Evolutionary conservation across 2,329 filamentous ascomycete genomes (phyloP), one percentile per base, ranked within the genome.

Genomic region (Acarospora socialis): DNA sequence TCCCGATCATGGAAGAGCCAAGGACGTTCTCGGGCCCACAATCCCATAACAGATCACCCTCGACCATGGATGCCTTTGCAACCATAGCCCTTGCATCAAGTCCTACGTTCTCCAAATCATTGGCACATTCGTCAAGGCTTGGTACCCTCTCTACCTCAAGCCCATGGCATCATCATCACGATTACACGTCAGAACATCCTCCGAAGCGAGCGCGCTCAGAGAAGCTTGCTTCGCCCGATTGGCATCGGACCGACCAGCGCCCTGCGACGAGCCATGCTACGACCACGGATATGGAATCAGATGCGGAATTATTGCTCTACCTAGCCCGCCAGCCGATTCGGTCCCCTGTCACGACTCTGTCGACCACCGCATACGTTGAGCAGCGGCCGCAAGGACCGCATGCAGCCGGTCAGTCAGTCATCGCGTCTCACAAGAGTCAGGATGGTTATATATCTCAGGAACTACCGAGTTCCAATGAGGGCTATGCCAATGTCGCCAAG

Each of bases 141-240:
- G 25, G 40, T 53, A 50, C 25, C 49, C 44, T 24, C 30, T 49
- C 30, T 46, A 54, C 29, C 36, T 44, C 28, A 45, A 42, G 26
- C 28, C 15, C 13, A 6, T 47, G 50, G 21, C 43, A 34, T 23
- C 36, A 37, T 39, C 37, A 47, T 24, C 37, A 44, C 26, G 51
- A 50, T 19, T 42, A 42, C 24, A 40, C 47, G 14, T 46, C 53
- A 28, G 63, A 72, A 43, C 60, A 67, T 28, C 70, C 70, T 3
- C 52, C 67, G 13, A 77, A 77, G 51, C 64, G 73, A 24, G 62
- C 68, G 29, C 65, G 70, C 40, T 75, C 72, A 25, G 71, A 74
- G 44, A 58, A 66, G 42, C 53, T 65, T 31, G 55, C 58, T 10
- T 61, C 62, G 16, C 62, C 57, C 24, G 40, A 50, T 40, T 46